Evolutionary conservation across 2,329 filamentous ascomycete genomes (phyloP).

Genomic region (Fusarium fujikuroi): DNA sequence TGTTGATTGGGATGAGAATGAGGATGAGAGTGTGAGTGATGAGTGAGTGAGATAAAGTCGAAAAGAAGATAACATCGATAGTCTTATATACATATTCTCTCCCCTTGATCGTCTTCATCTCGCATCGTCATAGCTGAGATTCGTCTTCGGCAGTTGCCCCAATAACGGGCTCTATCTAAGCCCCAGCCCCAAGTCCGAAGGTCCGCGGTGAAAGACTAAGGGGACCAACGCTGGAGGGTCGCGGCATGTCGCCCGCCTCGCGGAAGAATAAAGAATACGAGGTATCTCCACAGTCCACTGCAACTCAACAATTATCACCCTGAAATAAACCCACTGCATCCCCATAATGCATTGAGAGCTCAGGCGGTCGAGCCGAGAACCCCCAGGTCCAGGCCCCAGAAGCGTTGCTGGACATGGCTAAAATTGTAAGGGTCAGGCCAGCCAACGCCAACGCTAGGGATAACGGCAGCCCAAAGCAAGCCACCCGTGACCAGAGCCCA

Average conservation of each 20-base stretch:
- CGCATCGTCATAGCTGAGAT: constrained; percentile 10
- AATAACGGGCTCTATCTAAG: background rate
- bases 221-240: background rate
- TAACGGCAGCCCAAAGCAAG: constrained; percentile 1
- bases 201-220: background rate
- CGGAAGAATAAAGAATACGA: constrained; percentile 19
- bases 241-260: background rate
- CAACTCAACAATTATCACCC: background rate
- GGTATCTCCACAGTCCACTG: background rate
- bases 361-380: background rate
- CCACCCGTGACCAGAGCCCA: background rate
- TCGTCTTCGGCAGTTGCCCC: background rate
- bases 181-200: background rate
- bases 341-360: background rate
- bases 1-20: background rate
- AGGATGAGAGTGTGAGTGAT: constrained; percentile 6
- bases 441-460: background rate
- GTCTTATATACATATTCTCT: constrained; percentile 29
- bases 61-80: background rate
- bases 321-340: background rate
- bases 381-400: background rate
- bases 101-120: background rate
- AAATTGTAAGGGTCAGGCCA: constrained; percentile 1
- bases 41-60: background rate
- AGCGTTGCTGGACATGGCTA: background rate